phyloP scores from a whole-genome alignment of 495 filamentous ascomycete genomes.

The Hapsidospora chrysogenum region DNA sequence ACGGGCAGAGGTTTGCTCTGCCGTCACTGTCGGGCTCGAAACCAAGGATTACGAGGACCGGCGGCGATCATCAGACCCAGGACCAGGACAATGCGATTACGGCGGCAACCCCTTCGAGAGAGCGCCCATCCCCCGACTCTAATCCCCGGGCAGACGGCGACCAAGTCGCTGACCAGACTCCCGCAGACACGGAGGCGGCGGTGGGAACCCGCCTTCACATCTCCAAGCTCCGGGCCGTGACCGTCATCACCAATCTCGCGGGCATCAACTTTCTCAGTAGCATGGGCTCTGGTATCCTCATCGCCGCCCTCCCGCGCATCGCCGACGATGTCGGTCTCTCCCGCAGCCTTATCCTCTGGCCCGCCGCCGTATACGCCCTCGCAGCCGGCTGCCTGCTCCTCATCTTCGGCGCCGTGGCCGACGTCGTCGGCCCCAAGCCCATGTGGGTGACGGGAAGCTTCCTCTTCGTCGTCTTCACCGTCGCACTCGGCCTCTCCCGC shows the following conservation, averaged over 20 bases:
- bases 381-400: constrained; percentile 31
- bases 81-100: no score
- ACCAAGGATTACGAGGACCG: no score
- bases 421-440: constrained; percentile 26
- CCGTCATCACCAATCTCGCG: constrained; percentile 7
- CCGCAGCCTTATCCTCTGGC: constrained; percentile 14
- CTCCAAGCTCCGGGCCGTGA: neutral
- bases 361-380: constrained; percentile 17
- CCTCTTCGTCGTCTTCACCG: constrained; percentile 22
- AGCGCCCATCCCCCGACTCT: no score
- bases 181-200: no score
- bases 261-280: constrained; percentile 20
- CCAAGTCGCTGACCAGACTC: no score
- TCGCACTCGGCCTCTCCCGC: constrained; percentile 27
- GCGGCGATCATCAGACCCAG: no score
- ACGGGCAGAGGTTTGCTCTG: no score
- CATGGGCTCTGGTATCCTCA: constrained; percentile 16
- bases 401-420: constrained; percentile 31
- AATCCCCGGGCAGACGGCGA: no score
- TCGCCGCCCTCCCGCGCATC: constrained; percentile 14
- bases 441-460: constrained; percentile 30
- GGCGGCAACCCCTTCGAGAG: no score
- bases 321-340: constrained; percentile 13
- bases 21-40: no score
- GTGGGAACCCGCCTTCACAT: no score